Evolutionary conservation across 768 basidiomycete genomes (phyloP), one percentile per base, ranked within the genome.

Genomic region (Ramaria sp.): DNA sequence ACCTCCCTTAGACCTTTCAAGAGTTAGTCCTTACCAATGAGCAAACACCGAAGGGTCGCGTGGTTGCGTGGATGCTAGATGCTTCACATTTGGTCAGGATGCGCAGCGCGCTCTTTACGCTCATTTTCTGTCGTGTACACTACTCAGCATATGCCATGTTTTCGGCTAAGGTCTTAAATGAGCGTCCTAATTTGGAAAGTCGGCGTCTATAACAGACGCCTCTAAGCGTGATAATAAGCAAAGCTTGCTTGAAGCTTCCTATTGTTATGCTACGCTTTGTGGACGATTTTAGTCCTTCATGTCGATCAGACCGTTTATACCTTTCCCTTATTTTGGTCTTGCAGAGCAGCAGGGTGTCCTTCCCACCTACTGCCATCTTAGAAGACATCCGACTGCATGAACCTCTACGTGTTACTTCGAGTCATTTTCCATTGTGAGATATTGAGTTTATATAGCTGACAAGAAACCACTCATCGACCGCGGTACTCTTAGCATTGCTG

Each of bases 401-500:
- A 75, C 63, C 69, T 75, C 3, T 83, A 86, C 66, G 67, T 85
- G 52, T 67, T 81, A 54, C 64, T 77, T 57, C 80, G 85, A 53
- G 74, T 78, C 27, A 74, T 82, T 41, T 66, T 79, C 55, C 78
- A 85, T 60, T 75, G 85, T 83, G 59, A 65, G 80, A 65, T 0
- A 10, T n/a, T 50, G 27, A 30, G 54, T 13, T 24, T 24, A 12
- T 17, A 57, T 47, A 55, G 20, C 10, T 30, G 27, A 7, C 20
- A 17, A 12, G 15, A 13, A 37, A 10, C 9, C 34, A 37, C 34
- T 37, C 33, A 52, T 42, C 34, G 33, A 50, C 27, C 51, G n/a
- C 34, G 9, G 7, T 38, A 19, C 24, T 38, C 27, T 55, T 62
- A 79, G 78, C 72, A 58, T 71, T 83, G 45, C 70, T 83, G 39